Evolutionary conservation across 306 rosid species (phyloP).

Genomic region (Pachyrhizus erosus): DNA sequence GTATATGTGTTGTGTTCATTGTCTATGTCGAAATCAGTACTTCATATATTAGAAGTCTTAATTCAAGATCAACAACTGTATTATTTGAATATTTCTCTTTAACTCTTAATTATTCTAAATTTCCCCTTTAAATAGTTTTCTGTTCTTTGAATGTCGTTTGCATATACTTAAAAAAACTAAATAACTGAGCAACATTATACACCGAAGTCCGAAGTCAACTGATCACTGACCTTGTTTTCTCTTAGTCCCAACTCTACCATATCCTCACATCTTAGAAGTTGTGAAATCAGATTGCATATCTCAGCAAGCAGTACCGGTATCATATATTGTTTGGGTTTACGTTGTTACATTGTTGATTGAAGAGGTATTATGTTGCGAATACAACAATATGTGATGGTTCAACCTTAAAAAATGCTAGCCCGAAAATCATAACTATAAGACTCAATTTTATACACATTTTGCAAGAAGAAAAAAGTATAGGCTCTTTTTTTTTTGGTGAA

Average conservation of each 20-base stretch:
- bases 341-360: background rate
- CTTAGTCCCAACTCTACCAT: background rate
- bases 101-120: background rate
- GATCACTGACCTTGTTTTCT: background rate
- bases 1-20: too few relatives aligned
- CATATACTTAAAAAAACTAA: background rate
- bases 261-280: background rate
- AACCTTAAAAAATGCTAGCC: background rate
- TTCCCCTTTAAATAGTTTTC: background rate
- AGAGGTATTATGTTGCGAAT: background rate
- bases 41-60: background rate
- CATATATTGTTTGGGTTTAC: conserved; percentile 1
- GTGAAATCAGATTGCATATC: background rate
- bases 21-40: too few relatives aligned
- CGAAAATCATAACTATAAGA: background rate
- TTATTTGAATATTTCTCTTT: background rate
- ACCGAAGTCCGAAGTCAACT: background rate
- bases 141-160: background rate
- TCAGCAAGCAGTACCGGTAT: background rate
- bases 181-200: background rate
- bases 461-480: background rate
- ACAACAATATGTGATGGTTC: background rate
- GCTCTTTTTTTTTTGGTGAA: background rate
- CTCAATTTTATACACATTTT: background rate
- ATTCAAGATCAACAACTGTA: background rate